Base-by-base conservation (phyloP, 1,284 basidiomycete species). In the Microbotryum saponariae region DNA sequence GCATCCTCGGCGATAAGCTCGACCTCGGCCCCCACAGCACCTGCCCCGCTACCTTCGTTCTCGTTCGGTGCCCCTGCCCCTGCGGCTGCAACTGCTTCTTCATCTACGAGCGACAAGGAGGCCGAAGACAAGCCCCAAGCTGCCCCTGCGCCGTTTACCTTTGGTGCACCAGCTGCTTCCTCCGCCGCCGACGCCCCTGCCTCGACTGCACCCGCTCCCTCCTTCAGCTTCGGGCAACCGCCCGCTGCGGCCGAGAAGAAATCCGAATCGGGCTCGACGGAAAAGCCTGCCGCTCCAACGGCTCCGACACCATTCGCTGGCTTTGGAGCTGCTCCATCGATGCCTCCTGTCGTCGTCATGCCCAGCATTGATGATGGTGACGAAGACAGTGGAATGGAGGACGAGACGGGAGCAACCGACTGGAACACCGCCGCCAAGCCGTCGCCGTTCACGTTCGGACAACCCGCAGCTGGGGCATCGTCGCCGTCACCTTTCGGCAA, bases 331-430 rank as follows among this genome's bases (percentile, higher is more conserved):
- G 55, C 42, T 4, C 58, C 59, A 3, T 20, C 7, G 4, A 48
- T 59, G 0, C 21, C 58, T 4, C 16, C 56, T 4, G 21, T 5
- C 20, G 25, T 47, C 7, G 51, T 50, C 0, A 20, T 57, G 23
- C 31, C 56, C 0, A 45, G 33, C n/a, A 52, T 60, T 14, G 61
- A 61, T 33, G 60, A 63, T 14, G 57, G 52, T 6, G 67, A 65
- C 14, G 59, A 60, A 49, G 67, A 68, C 50, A 62, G 58, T 27
- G 67, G 67, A 3, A 68, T 68, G 67, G 67, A 68, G 54, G 67
- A 68, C 50, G 62, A 63, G 45, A 58, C 53, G 4, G 54, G 48
- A 25, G 52, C 51, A n/a, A n/a, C 56, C 0, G 29, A 45, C 6
- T n/a, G 59, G 3, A 23, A 47, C 8, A 23, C 56, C 0, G 16